phyloP scores from a whole-genome alignment of 441 rosid genomes.

The Populus hybrid region DNA sequence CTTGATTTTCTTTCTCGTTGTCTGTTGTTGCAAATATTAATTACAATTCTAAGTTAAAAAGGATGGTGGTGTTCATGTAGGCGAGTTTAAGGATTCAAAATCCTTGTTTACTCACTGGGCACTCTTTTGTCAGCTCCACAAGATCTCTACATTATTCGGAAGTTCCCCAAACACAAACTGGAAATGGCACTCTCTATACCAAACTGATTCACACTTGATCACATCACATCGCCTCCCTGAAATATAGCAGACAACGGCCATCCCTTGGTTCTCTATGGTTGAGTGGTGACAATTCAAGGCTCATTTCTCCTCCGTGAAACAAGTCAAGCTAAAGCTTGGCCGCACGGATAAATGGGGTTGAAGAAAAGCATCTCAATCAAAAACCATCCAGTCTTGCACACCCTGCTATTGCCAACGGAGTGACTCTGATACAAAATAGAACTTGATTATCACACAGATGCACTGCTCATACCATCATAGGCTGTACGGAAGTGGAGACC shows the following conservation, averaged over 20 bases:
- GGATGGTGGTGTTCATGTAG: neutral
- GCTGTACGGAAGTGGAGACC: slow-evolving; percentile 73
- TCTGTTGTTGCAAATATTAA: slow-evolving; percentile 15
- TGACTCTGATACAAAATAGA: neutral
- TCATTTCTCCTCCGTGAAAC: too few species aligned
- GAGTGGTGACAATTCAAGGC: neutral
- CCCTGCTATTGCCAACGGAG: slow-evolving; percentile 6
- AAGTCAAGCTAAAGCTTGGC: too few species aligned
- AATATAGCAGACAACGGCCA: neutral
- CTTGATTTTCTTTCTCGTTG: neutral
- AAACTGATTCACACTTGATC: too few species aligned
- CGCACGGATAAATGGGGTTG: neutral
- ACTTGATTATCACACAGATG: slow-evolving; percentile 32
- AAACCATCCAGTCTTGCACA: slow-evolving; percentile 1
- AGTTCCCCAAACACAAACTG: neutral
- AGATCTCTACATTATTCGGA: neutral
- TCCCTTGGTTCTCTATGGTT: neutral
- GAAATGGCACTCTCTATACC: too few species aligned
- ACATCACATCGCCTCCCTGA: too few species aligned
- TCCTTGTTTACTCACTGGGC: slow-evolving; percentile 20
- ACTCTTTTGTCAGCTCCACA: slow-evolving; percentile 7
- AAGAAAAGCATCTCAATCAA: neutral
- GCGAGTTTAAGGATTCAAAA: slow-evolving; percentile 6
- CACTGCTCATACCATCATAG: slow-evolving; percentile 34
- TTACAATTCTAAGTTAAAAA: slow-evolving; percentile 23